Conservation (phyloP, 257 asterid species). For the Marsdenia floribunda region DNA sequence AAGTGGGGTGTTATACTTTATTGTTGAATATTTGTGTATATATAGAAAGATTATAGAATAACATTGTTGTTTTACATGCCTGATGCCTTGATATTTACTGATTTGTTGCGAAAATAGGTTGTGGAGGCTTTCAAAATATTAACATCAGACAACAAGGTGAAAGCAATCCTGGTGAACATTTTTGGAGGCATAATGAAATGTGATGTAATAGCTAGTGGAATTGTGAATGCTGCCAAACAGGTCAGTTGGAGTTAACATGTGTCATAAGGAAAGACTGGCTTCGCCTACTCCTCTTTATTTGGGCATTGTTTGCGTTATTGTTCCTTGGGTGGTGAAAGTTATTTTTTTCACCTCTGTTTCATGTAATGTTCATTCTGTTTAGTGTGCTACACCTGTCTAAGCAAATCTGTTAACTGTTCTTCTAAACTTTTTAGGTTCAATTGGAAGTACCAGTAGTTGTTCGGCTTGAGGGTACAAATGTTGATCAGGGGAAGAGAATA, state of each 20-base stretch:
- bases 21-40: neutral
- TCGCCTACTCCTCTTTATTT: neutral
- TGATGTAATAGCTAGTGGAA: constrained; percentile 95
- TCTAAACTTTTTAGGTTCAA: constrained; percentile 50
- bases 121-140: constrained; percentile 97
- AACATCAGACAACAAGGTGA: constrained; percentile 95
- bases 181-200: constrained; percentile 99
- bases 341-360: neutral
- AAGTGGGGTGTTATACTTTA: neutral
- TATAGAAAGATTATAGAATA: neutral
- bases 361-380: neutral
- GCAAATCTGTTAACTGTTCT: neutral
- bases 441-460: constrained; percentile 90
- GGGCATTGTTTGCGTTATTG: neutral
- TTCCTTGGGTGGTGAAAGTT: neutral
- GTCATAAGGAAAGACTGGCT: constrained; percentile 1
- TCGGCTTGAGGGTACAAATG: constrained; percentile 97
- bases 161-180: constrained; percentile 93
- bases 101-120: constrained; percentile 47
- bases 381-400: neutral
- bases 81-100: constrained; percentile 8
- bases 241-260: constrained; percentile 28
- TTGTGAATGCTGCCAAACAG: constrained; percentile 94
- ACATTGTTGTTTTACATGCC: neutral
- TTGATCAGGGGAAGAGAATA: constrained; percentile 92